A percentile compares a stretch with the other conserved stretches of the same genome.
These are phyloP conservation scores for Glebionis coronaria DNA, from an alignment of 129 eudicot species.

Conservation along the genomic window DNA sequence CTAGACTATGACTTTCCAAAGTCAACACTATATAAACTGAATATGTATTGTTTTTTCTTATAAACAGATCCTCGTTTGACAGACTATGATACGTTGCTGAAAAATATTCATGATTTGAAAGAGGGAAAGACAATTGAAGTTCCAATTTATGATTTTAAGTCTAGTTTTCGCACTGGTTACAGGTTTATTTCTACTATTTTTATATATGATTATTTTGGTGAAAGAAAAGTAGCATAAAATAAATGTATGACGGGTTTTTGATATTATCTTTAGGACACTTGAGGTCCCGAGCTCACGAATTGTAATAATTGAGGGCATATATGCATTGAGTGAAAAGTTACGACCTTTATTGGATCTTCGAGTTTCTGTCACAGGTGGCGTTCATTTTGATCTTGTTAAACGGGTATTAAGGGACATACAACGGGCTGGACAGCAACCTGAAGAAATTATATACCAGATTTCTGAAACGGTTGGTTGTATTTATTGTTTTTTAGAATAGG, in stretches of 20 bases:
- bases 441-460: conserved; percentile 94
- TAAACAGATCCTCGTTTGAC: conserved; percentile 92
- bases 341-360: conserved; percentile 93
- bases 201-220: background rate
- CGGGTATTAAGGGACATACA: conserved; percentile 95
- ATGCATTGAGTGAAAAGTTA: conserved; percentile 87
- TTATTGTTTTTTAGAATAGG: background rate
- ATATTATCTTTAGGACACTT: conserved; percentile 48
- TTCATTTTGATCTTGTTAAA: conserved; percentile 97
- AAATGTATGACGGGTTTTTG: too few relatives aligned
- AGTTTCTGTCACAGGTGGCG: conserved; percentile 97
- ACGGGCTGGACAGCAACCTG: conserved; percentile 98
- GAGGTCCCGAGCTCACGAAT: conserved; percentile 90
- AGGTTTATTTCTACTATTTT: conserved; percentile 42
- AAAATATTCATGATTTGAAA: conserved; percentile 79
- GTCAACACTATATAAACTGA: background rate
- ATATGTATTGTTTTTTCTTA: conserved; percentile 4
- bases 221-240: background rate
- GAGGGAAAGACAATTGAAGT: conserved; percentile 70
- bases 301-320: conserved; percentile 91
- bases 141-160: conserved; percentile 89
- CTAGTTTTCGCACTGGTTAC: conserved; percentile 89
- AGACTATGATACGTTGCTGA: conserved; percentile 84
- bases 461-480: conserved; percentile 80
- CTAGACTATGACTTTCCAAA: background rate